Percentiles rank a stretch among this genome's conserved stretches.
These are phyloP conservation scores for Plantago ovata DNA, from an alignment of 257 asterid genomes.

Conservation along the genomic window DNA sequence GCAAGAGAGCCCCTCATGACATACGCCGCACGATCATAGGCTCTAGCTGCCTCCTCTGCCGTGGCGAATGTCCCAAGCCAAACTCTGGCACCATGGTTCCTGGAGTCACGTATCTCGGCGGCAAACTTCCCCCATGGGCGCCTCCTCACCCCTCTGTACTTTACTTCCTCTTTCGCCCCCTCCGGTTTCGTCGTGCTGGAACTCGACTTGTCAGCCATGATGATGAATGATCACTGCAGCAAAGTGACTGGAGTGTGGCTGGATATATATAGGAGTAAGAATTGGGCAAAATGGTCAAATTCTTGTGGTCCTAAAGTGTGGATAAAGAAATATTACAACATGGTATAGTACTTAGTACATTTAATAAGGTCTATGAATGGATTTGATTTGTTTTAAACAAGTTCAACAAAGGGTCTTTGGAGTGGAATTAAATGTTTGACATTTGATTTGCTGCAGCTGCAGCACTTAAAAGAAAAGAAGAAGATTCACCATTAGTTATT, in stretches of 20 bases:
- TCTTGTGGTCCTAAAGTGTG: slow-evolving; percentile 9
- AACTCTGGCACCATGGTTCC: slow-evolving; percentile 43
- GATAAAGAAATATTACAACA: too few species aligned
- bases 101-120: slow-evolving; percentile 66
- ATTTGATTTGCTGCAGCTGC: too few species aligned
- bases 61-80: slow-evolving; percentile 77
- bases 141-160: slow-evolving; percentile 59
- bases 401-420: neutral
- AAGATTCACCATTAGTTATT: neutral
- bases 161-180: slow-evolving; percentile 28
- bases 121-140: slow-evolving; percentile 84
- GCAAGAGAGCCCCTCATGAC: slow-evolving; percentile 55
- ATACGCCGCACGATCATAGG: slow-evolving; percentile 63
- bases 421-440: too few species aligned
- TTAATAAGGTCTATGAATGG: too few species aligned
- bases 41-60: slow-evolving; percentile 73
- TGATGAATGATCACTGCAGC: too few species aligned
- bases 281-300: slow-evolving; percentile 14
- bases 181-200: too few species aligned
- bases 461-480: too few species aligned
- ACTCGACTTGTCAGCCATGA: slow-evolving; percentile 12
- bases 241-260: neutral
- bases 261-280: neutral
- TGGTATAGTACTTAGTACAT: too few species aligned
- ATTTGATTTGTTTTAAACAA: neutral